Percentiles rank a stretch among this genome's conserved stretches.
Conservation (phyloP, 441 rosid genomes). For the Euphorbia celastroides region DNA sequence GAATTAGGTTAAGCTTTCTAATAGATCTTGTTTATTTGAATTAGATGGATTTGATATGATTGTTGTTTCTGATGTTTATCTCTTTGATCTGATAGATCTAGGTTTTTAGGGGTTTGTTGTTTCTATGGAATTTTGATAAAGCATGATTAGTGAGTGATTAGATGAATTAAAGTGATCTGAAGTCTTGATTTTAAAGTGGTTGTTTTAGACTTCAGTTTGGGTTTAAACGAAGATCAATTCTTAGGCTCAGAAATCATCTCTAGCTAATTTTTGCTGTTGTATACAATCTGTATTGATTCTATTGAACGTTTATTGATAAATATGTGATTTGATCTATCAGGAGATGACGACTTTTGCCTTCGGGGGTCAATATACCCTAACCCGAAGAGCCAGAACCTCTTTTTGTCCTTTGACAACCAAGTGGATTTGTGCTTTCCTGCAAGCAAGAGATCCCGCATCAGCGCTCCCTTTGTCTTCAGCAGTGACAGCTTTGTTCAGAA, state of each 20-base stretch:
- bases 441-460: conserved; percentile 70
- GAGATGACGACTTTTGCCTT: conserved; percentile 63
- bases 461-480: conserved; percentile 45
- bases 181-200: background rate
- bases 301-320: background rate
- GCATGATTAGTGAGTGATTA: background rate
- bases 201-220: background rate
- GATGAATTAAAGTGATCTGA: background rate
- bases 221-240: background rate
- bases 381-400: conserved; percentile 52
- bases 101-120: background rate
- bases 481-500: conserved; percentile 40
- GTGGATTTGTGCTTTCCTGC: conserved; percentile 73
- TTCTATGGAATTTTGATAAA: background rate
- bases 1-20: conserved; percentile 1
- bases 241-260: background rate
- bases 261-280: background rate
- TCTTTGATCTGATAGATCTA: conserved; percentile 13
- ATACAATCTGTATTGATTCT: background rate
- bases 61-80: background rate
- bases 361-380: conserved; percentile 58
- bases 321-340: conserved; percentile 34
- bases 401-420: conserved; percentile 44
- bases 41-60: conserved; percentile 1
- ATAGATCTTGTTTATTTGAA: conserved; percentile 13